Evolutionary conservation across 352 stramenopile genomes (phyloP).

Genomic region (Thalassiosira livingstoniorum): DNA sequence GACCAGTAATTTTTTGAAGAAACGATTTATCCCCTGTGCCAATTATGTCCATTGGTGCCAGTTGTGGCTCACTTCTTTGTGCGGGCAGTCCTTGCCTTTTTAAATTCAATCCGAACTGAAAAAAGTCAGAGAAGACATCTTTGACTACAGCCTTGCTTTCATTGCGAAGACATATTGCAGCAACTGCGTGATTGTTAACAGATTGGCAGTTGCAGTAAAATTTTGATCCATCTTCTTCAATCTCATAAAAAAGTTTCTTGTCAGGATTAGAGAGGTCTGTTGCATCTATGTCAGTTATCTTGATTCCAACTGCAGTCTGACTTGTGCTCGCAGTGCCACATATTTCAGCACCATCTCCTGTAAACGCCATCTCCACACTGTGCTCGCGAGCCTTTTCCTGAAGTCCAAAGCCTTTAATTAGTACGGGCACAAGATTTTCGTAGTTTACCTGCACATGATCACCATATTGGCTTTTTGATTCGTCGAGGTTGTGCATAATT

Average conservation of each 20-base stretch:
- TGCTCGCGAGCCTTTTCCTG: background rate
- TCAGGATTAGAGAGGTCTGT: slow-evolving; percentile 28
- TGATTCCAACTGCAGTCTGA: background rate
- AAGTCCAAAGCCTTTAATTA: background rate
- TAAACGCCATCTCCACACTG: background rate
- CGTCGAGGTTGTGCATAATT: background rate
- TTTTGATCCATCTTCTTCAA: slow-evolving; percentile 19
- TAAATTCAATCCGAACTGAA: slow-evolving; percentile 3
- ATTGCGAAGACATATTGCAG: background rate
- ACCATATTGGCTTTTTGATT: background rate
- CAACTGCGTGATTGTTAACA: background rate
- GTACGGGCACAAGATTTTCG: background rate
- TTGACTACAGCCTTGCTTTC: background rate
- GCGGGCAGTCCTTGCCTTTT: background rate
- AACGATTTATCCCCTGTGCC: background rate
- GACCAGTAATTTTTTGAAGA: background rate
- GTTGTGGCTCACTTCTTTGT: background rate
- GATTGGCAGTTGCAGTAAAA: background rate
- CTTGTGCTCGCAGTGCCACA: background rate
- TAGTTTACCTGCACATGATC: background rate
- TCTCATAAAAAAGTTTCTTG: slow-evolving; percentile 39
- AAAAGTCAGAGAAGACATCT: slow-evolving; percentile 11
- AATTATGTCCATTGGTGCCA: background rate
- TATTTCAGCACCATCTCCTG: background rate
- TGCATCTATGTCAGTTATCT: background rate